These are phyloP conservation scores for Byssochlamys sp. DNA, from an alignment of 2,329 filamentous ascomycete species.

Conservation along the genomic window DNA sequence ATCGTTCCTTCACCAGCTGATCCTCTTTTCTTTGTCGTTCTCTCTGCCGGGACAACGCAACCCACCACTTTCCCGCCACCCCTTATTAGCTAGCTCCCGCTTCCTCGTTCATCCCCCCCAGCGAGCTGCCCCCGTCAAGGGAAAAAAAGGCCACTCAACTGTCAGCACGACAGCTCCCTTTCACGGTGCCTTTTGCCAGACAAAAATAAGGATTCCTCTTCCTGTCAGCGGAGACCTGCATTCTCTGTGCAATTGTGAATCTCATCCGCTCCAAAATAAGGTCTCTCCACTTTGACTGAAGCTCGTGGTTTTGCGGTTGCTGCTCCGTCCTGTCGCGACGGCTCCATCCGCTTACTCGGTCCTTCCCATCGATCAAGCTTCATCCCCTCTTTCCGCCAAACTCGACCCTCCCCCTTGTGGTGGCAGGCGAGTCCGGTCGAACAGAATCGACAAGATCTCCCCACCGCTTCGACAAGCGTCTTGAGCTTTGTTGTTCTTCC, in stretches of 20 bases:
- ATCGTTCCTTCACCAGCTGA: conserved; percentile 31
- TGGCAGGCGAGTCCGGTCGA: conserved; percentile 6
- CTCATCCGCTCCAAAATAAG: background rate
- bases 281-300: conserved; percentile 3
- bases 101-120: conserved; percentile 7
- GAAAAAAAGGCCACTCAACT: conserved; percentile 6
- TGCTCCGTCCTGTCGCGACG: conserved; percentile 13
- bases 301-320: conserved; percentile 6
- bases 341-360: conserved; percentile 16
- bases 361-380: conserved; percentile 12
- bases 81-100: conserved; percentile 2
- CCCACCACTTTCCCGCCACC: background rate
- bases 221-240: conserved; percentile 5
- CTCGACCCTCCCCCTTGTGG: conserved; percentile 8
- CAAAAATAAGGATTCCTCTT: conserved; percentile 1
- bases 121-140: conserved; percentile 5
- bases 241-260: conserved; percentile 1
- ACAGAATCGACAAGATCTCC: background rate
- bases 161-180: background rate
- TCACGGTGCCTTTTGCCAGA: background rate
- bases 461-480: background rate
- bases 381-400: conserved; percentile 5
- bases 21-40: conserved; percentile 32
- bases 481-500: conserved; percentile 3
- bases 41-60: conserved; percentile 9